Conservation (phyloP, 768 basidiomycete genomes). For the Sistotremastrum niveocremeum region DNA sequence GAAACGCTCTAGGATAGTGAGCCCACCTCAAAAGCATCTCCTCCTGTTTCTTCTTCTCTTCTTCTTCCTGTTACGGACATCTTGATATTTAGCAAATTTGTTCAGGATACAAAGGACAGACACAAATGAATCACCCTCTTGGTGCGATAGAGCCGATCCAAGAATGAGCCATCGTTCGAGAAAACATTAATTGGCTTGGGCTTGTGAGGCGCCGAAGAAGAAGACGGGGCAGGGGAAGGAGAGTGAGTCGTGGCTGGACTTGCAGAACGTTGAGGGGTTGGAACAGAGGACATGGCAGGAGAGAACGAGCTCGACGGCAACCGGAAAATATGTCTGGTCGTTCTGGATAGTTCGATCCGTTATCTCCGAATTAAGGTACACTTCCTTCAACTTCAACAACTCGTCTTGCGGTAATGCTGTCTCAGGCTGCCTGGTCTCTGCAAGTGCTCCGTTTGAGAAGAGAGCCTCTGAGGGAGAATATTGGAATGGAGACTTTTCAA, state of each 20-base stretch:
- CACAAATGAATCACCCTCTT: slow-evolving; percentile 30
- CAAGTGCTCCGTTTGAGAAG: too few relatives aligned
- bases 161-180: slow-evolving; percentile 56
- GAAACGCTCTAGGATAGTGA: slow-evolving; percentile 1
- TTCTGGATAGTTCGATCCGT: too few relatives aligned
- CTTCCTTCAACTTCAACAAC: too few relatives aligned
- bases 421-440: too few relatives aligned
- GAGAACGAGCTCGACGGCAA: neutral
- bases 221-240: slow-evolving; percentile 12
- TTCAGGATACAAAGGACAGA: neutral
- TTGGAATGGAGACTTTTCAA: too few relatives aligned
- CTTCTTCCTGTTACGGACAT: slow-evolving; percentile 32
- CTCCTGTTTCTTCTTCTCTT: slow-evolving; percentile 41
- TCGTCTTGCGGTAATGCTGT: too few relatives aligned
- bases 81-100: slow-evolving; percentile 2
- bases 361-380: too few relatives aligned
- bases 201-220: slow-evolving; percentile 16
- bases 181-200: slow-evolving; percentile 46
- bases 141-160: slow-evolving; percentile 46
- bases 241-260: slow-evolving; percentile 10
- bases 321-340: too few relatives aligned
- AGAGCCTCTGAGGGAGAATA: too few relatives aligned
- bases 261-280: neutral
- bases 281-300: neutral
- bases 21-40: slow-evolving; percentile 37